Conservation (phyloP, 768 basidiomycete genomes). For the Trametes cinnabarina region DNA sequence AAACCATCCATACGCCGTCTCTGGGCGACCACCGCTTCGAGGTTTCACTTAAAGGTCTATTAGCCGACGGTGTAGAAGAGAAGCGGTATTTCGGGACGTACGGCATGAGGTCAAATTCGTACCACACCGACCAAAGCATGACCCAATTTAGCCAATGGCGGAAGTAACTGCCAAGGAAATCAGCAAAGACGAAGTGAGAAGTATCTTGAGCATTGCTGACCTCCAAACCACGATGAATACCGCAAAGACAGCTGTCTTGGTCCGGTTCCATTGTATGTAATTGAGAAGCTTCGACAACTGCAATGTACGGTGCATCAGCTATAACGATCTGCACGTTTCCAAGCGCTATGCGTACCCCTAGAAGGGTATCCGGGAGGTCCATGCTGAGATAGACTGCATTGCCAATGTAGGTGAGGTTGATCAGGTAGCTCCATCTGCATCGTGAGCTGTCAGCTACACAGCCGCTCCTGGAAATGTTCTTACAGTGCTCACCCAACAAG, state of each 20-base stretch:
- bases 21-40: slow-evolving; percentile 56
- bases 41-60: slow-evolving; percentile 40
- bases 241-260: slow-evolving; percentile 62
- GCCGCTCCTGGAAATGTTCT: no score
- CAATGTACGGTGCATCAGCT: background rate
- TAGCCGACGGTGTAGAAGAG: background rate
- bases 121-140: slow-evolving; percentile 88
- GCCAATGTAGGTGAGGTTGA: slow-evolving; percentile 84
- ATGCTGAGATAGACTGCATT: slow-evolving; percentile 93
- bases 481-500: slow-evolving; percentile 64
- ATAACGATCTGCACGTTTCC: background rate
- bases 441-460: background rate
- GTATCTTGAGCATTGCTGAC: slow-evolving; percentile 44
- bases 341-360: slow-evolving; percentile 58
- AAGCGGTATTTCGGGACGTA: slow-evolving; percentile 37
- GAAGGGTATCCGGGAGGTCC: slow-evolving; percentile 90
- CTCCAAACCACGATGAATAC: slow-evolving; percentile 76
- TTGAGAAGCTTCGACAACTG: slow-evolving; percentile 86
- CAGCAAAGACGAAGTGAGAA: background rate
- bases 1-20: slow-evolving; percentile 64
- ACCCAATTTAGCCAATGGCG: slow-evolving; percentile 86
- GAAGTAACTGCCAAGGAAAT: slow-evolving; percentile 63
- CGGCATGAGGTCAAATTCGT: slow-evolving; percentile 73
- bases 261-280: slow-evolving; percentile 69
- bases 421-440: slow-evolving; percentile 75